Base-by-base conservation (phyloP, 352 stramenopile genomes). In the Halophytophthora batemanensis region DNA sequence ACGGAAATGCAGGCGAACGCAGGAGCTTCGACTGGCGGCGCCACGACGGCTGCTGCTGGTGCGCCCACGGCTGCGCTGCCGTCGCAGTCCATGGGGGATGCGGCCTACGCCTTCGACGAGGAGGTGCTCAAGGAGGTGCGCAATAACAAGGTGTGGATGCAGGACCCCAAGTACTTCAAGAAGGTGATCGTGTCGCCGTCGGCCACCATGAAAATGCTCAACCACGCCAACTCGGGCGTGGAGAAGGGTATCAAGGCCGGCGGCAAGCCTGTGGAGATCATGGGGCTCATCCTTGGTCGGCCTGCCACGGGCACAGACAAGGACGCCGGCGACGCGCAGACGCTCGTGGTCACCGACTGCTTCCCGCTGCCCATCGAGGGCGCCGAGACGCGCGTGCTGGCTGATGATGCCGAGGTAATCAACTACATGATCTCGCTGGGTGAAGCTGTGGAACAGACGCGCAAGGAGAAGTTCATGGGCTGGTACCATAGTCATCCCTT, bases 401-500 rank as follows among this genome's bases (percentile, higher is more conserved):
- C 96, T 13, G 97, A 99, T 59, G 96, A 99, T 60, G 69, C 90
- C 14, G 84, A 98, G 61, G 97, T 99, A 4, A 97, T 98, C 55
- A 99, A 99, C 74, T 98, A 99, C 71, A 99, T 99, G 97, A 99
- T 99, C 68, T 92, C 93, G 25, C 78, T 99, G 2, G 90, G 91
- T 4, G 97, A 99, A 66, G 84, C 83, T 5, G 69, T 98, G 29
- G 96, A 98, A 67, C 64, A 82, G 53, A 98, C 93, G 2, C 86
- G 95, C 36, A 96, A 97, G 47, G 96, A 99, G 65, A 95, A 96
- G 49, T 99, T 99, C 61, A 98, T 98, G 91, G 97, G 97, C 49
- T 99, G 97, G 97, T 99, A 99, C 78, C 97, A 99, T 69, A 97
- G 88, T 57, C 97, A 99, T 59, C 97, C 97, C 6, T 99, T 99